These are phyloP conservation scores for Globisporangium megalacanthum DNA, from an alignment of 352 stramenopile genomes.

Conservation along the genomic window DNA sequence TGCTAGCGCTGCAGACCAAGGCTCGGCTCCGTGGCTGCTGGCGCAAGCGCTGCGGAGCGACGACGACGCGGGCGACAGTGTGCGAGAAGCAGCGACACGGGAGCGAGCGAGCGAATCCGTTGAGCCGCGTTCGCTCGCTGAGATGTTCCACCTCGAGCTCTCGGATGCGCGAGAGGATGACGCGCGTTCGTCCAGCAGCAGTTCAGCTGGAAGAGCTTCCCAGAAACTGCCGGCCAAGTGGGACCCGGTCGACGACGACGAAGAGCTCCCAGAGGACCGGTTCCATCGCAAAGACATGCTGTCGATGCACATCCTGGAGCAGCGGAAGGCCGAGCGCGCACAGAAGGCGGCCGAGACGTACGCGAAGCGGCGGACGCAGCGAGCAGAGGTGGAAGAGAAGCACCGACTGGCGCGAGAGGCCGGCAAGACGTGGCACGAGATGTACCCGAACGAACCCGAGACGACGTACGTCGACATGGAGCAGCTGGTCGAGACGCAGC, in stretches of 20 bases:
- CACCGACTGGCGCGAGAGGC: slow-evolving; percentile 39
- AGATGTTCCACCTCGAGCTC: slow-evolving; percentile 63
- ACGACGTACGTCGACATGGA: slow-evolving; percentile 77
- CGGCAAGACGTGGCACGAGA: slow-evolving; percentile 71
- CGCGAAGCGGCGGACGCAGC: slow-evolving; percentile 33
- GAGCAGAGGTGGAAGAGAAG: slow-evolving; percentile 49
- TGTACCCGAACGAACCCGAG: slow-evolving; percentile 73
- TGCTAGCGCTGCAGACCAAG: slow-evolving; percentile 29
- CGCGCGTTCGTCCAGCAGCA: background rate
- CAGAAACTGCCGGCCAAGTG: slow-evolving; percentile 18
- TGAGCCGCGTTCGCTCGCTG: slow-evolving; percentile 45
- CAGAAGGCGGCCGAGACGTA: slow-evolving; percentile 60
- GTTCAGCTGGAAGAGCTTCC: background rate
- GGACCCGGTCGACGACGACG: slow-evolving; percentile 68
- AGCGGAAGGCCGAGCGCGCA: slow-evolving; percentile 47
- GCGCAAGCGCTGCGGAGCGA: slow-evolving; percentile 41
- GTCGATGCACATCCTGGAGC: slow-evolving; percentile 84
- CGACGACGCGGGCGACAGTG: slow-evolving; percentile 1
- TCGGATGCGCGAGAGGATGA: background rate
- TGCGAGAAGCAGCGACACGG: background rate
- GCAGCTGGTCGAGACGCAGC: slow-evolving; percentile 52
- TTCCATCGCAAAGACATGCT: slow-evolving; percentile 83
- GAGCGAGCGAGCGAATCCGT: background rate
- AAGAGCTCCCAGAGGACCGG: slow-evolving; percentile 71
- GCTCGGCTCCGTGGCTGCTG: slow-evolving; percentile 66